Percentiles rank a stretch among this genome's conserved stretches.
Conservation (phyloP, 2,329 filamentous ascomycete genomes). For the Hypoxylon sp. region DNA sequence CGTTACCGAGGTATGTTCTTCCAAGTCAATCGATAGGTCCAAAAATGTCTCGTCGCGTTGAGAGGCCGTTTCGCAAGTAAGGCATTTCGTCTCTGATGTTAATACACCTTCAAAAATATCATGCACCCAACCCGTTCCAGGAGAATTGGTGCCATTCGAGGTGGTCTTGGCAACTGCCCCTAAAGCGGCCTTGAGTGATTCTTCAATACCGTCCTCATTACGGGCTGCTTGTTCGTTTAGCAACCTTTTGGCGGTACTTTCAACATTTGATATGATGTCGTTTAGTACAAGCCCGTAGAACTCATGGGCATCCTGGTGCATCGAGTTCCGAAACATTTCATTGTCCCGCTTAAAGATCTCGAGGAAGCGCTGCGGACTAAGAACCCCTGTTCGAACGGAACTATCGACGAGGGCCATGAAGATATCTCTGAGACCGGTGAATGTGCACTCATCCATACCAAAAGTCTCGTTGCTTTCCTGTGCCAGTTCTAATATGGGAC, state of each 20-base stretch:
- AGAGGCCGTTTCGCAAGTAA: slow-evolving; percentile 96
- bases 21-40: slow-evolving; percentile 94
- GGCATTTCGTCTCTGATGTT: slow-evolving; percentile 94
- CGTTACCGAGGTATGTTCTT: slow-evolving; percentile 95
- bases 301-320: slow-evolving; percentile 99
- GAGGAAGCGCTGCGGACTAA: slow-evolving; percentile 92
- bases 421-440: slow-evolving; percentile 95
- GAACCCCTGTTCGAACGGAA: slow-evolving; percentile 85
- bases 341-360: slow-evolving; percentile 95
- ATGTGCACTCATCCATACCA: slow-evolving; percentile 94
- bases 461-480: slow-evolving; percentile 85
- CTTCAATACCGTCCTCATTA: slow-evolving; percentile 62
- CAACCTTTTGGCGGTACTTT: slow-evolving; percentile 82
- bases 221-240: slow-evolving; percentile 64
- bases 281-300: slow-evolving; percentile 97
- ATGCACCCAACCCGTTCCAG: slow-evolving; percentile 90
- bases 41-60: slow-evolving; percentile 96
- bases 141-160: slow-evolving; percentile 65
- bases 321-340: slow-evolving; percentile 96
- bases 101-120: slow-evolving; percentile 96
- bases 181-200: slow-evolving; percentile 65
- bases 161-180: slow-evolving; percentile 56
- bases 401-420: slow-evolving; percentile 91
- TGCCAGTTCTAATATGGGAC: slow-evolving; percentile 87
- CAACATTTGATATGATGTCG: slow-evolving; percentile 93